phyloP scores from a whole-genome alignment of 129 eudicot genomes.

The Silybum marianum region DNA sequence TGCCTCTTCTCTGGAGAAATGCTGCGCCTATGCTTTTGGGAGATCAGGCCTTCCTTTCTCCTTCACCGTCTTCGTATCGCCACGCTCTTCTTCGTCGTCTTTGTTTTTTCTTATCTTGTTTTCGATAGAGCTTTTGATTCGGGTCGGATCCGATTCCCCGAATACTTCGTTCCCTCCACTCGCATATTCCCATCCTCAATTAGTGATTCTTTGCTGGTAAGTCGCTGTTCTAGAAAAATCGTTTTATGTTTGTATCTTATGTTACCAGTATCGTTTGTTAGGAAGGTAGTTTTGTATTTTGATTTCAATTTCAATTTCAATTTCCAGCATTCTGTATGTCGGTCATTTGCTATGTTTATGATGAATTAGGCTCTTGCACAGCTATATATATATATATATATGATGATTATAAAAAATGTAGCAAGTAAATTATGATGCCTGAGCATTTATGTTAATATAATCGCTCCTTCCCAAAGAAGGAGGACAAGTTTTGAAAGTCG shows the following conservation, averaged over 20 bases:
- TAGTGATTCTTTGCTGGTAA: not conserved
- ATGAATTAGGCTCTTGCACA: not conserved
- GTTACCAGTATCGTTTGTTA: not conserved
- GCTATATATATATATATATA: not conserved
- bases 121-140: not conserved
- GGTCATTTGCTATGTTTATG: not conserved
- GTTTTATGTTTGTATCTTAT: not conserved
- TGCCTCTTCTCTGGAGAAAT: conserved; percentile 1
- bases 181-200: not conserved
- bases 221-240: not conserved
- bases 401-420: not conserved
- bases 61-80: not conserved
- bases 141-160: not conserved
- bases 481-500: not conserved
- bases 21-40: not conserved
- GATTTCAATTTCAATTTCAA: not conserved
- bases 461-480: not conserved
- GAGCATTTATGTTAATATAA: not conserved
- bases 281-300: not conserved
- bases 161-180: not conserved
- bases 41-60: not conserved
- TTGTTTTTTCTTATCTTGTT: not conserved
- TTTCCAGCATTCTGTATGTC: not conserved
- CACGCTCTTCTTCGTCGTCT: not conserved
- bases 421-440: not conserved